Evolutionary conservation across 108 stramenopile species (phyloP).

Genomic region (Halocafeteria seosinensis): DNA sequence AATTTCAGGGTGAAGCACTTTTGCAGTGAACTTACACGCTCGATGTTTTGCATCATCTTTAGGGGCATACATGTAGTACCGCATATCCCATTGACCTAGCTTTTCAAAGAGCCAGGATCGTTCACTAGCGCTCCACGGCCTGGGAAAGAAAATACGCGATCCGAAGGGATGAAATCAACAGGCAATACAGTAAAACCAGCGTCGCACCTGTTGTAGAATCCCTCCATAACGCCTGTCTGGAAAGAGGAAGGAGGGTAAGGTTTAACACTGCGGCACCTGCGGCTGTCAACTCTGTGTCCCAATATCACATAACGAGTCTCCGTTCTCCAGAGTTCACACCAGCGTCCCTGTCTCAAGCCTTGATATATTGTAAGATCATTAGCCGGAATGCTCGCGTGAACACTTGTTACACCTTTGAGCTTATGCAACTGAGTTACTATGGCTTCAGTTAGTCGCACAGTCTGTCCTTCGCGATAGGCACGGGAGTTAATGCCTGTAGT

Average conservation of each 20-base stretch:
- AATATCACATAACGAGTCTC: no score
- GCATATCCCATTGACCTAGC: background rate
- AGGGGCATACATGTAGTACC: background rate
- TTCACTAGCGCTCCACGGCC: background rate
- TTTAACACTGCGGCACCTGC: background rate
- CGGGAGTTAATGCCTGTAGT: no score
- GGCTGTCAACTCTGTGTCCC: background rate
- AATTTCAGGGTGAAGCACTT: no score
- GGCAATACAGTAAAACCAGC: no score
- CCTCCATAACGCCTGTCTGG: background rate
- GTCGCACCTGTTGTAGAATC: no score
- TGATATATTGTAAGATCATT: background rate
- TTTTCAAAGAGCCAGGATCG: background rate
- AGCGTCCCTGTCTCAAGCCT: background rate
- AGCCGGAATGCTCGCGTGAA: no score
- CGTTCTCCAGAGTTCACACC: no score
- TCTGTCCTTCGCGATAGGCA: no score
- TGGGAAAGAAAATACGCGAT: no score
- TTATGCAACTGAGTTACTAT: background rate
- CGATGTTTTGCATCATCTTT: background rate
- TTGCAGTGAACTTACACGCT: no score
- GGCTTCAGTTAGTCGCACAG: no score
- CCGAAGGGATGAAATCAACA: no score
- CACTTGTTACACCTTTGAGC: background rate
- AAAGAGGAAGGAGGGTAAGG: background rate